Evolutionary conservation across 805 yeast species (phyloP).

Genomic region (Cyberlindnera maritima): DNA sequence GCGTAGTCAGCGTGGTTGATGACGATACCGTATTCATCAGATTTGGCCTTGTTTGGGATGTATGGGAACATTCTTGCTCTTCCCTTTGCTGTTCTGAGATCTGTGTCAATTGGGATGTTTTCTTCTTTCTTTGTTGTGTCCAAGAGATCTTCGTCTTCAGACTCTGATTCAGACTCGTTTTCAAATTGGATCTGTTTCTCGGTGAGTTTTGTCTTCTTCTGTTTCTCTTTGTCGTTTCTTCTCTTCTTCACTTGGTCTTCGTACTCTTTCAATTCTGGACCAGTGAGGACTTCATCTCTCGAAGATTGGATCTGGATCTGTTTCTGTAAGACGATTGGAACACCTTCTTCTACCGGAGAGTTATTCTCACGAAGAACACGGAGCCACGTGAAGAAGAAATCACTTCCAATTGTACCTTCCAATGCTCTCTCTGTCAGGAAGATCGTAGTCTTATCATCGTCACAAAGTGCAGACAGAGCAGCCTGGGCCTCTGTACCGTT

Average conservation of each 20-base stretch:
- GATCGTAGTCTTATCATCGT: constrained; percentile 63
- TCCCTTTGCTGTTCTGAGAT: constrained; percentile 29
- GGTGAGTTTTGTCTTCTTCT: constrained; percentile 31
- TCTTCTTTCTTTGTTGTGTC: constrained; percentile 16
- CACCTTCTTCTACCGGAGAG: constrained; percentile 55
- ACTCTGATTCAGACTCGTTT: constrained; percentile 25
- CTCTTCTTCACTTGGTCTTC: constrained; percentile 43
- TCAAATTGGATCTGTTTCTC: constrained; percentile 26
- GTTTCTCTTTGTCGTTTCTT: constrained; percentile 37
- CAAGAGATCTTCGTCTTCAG: constrained; percentile 29
- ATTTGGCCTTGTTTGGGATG: constrained; percentile 51
- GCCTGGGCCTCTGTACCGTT: constrained; percentile 60
- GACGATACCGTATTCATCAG: constrained; percentile 86
- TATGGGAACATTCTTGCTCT: constrained; percentile 72
- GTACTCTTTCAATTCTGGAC: constrained; percentile 49
- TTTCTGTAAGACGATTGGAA: constrained; percentile 52
- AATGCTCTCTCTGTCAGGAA: constrained; percentile 69
- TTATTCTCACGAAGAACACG: constrained; percentile 30
- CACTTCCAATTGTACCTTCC: constrained; percentile 44
- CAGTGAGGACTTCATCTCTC: constrained; percentile 48
- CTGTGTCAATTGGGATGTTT: constrained; percentile 32
- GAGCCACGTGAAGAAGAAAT: constrained; percentile 55
- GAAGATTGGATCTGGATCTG: constrained; percentile 37
- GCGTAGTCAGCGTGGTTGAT: constrained; percentile 65
- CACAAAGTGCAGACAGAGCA: constrained; percentile 53